These are phyloP conservation scores for Lagerstroemia speciosa DNA, from an alignment of 345 rosid genomes.

Conservation along the genomic window DNA sequence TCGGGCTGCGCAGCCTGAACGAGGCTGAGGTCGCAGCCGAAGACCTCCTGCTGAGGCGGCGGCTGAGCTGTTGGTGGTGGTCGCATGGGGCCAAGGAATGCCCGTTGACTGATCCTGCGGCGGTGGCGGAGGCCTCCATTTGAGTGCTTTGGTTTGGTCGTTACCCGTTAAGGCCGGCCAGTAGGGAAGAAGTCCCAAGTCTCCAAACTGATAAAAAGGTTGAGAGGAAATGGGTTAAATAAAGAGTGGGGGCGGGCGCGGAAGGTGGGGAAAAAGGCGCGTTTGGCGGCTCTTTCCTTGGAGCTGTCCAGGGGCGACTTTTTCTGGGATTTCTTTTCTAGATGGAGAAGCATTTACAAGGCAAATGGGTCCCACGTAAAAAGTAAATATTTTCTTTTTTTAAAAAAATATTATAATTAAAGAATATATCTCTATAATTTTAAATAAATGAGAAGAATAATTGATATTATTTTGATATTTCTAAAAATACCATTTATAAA, in stretches of 20 bases:
- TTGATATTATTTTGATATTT: too few relatives aligned
- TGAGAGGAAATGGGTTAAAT: not conserved
- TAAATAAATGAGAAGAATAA: too few relatives aligned
- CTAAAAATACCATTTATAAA: too few relatives aligned
- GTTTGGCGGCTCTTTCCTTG: not conserved
- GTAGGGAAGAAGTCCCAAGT: not conserved
- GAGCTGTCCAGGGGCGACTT: not conserved
- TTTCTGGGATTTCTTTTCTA: not conserved
- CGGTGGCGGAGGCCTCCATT: not conserved
- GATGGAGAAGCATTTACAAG: accelerated
- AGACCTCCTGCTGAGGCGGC: constrained; percentile 13
- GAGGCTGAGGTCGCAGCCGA: constrained; percentile 41
- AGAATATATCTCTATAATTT: too few relatives aligned
- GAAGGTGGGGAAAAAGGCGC: not conserved
- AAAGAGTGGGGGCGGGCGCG: not conserved
- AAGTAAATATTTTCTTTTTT: accelerated
- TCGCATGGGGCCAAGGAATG: not conserved
- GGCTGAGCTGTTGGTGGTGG: constrained; percentile 9
- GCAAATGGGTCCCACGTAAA: too few relatives aligned
- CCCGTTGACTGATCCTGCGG: not conserved
- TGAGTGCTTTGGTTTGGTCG: not conserved
- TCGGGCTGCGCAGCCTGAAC: constrained; percentile 46
- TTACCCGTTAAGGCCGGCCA: not conserved
- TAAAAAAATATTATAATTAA: too few relatives aligned
- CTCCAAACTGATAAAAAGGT: not conserved